These are phyloP conservation scores for Ceratorhiza oryzae-sativae DNA, from an alignment of 1,284 basidiomycete genomes.

Conservation along the genomic window DNA sequence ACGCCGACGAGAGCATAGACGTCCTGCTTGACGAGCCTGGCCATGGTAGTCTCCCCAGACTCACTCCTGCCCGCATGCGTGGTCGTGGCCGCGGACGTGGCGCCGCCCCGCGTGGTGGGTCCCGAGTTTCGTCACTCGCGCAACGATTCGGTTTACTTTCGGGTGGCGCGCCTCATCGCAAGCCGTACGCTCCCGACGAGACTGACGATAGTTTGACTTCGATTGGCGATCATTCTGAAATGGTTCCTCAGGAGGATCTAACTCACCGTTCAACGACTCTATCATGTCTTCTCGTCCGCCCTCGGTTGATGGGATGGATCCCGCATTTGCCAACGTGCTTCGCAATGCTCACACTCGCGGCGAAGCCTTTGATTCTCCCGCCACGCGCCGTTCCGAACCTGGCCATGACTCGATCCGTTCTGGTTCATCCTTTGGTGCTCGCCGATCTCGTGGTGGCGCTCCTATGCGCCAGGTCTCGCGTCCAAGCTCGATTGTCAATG, in stretches of 20 bases:
- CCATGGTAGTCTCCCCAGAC: constrained; percentile 30
- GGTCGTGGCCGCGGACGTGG: constrained; percentile 54
- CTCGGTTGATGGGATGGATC: constrained; percentile 85
- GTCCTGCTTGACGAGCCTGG: constrained; percentile 34
- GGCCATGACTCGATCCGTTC: constrained; percentile 30
- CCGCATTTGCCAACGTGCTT: constrained; percentile 77
- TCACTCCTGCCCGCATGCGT: constrained; percentile 50
- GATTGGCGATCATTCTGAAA: constrained; percentile 47
- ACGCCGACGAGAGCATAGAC: constrained; percentile 40
- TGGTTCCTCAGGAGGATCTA: constrained; percentile 47
- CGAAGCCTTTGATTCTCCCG: constrained; percentile 8
- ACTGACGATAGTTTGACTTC: constrained; percentile 22
- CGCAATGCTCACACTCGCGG: constrained; percentile 30
- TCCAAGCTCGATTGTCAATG: constrained; percentile 65
- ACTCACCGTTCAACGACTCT: constrained; percentile 35
- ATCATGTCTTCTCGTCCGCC: constrained; percentile 49
- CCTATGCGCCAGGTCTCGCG: constrained; percentile 56
- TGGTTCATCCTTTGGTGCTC: constrained; percentile 53
- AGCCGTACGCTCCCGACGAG: constrained; percentile 4
- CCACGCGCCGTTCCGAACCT: constrained; percentile 1
- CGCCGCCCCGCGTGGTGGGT: constrained; percentile 54
- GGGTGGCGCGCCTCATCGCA: constrained; percentile 54
- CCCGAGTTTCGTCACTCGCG: constrained; percentile 61
- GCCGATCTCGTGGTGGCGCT: constrained; percentile 52
- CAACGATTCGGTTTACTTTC: constrained; percentile 68